Evolutionary conservation across 495 filamentous ascomycete species (phyloP), one percentile per base, ranked within the genome.

Genomic region (Chaetomium fimeti): DNA sequence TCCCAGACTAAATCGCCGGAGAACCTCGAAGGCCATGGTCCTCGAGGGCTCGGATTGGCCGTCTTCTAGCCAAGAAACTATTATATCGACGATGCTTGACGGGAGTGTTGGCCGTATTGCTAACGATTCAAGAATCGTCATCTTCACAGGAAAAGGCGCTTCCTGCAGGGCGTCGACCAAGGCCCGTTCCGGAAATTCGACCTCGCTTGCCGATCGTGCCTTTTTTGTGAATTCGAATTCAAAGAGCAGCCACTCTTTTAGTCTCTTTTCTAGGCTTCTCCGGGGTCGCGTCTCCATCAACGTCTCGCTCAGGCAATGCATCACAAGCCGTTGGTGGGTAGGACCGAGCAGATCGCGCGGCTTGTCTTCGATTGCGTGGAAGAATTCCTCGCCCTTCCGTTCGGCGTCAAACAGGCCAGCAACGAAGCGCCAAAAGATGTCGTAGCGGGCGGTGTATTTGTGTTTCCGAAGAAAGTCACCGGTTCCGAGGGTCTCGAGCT

Each of bases 381-480:
- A 75, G 68, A 79, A 79, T 32, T 36, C 20, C 48, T 51, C 42
- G 65, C n/a, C 54, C 28, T 62, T 29, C 6, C 25, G 29, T 32
- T 59, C 60, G 29, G 59, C 60, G 20, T 70, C 53, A 65, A 81
- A 71, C 32, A 79, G 69, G 47, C 79, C 79, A 25, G 75, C 64
- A 47, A 77, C 76, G 71, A 81, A 81, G 38, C 78, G 74, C 78
- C 78, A 81, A 25, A 79, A 65, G 25, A 79, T 66, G 69, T 78
- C 74, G 69, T 78, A 80, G 53, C 72, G 75, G 22, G 61, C 48
- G 42, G 55, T 72, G 62, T 80, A 81, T 71, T 81, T 81, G 45
- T 78, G 40, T 52, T 68, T 32, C 48, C 60, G 65, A 59, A 80
- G 68, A 68, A 77, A 79, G 20, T 64, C 57, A 48, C 47, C 59